A percentile compares a stretch with the other conserved stretches of the same genome.
Conservation (phyloP, 2,329 filamentous ascomycete species). For the Fusarium pseudonygamai region DNA sequence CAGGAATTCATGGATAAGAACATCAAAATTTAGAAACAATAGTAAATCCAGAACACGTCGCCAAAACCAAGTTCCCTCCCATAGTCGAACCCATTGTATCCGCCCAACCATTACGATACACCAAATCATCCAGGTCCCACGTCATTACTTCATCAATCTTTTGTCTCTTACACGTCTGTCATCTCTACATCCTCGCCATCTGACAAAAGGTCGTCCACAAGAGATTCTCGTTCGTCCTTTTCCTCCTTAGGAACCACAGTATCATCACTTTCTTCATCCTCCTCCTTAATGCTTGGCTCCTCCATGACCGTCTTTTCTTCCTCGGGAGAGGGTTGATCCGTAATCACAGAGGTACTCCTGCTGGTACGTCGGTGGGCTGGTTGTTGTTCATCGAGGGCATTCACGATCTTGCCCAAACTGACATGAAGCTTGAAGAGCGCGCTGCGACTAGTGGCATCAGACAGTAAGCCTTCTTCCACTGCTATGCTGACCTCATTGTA, state of each 20-base stretch:
- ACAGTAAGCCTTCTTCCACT: constrained; percentile 69
- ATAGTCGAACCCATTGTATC: constrained; percentile 12
- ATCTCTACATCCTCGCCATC: constrained; percentile 53
- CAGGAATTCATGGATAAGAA: neutral
- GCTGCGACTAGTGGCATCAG: constrained; percentile 70
- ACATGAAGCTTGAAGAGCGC: constrained; percentile 75
- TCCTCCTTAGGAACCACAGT: constrained; percentile 47
- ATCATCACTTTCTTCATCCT: constrained; percentile 54
- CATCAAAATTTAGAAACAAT: constrained; percentile 23
- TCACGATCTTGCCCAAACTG: constrained; percentile 73
- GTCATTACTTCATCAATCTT: constrained; percentile 36
- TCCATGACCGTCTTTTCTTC: constrained; percentile 54
- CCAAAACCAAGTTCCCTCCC: constrained; percentile 20
- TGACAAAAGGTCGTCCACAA: constrained; percentile 53
- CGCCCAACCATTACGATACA: constrained; percentile 20
- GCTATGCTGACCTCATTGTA: constrained; percentile 69
- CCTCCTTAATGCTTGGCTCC: constrained; percentile 60
- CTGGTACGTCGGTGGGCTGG: constrained; percentile 53
- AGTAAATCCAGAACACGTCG: constrained; percentile 22
- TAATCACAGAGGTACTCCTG: constrained; percentile 54
- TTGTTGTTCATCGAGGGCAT: constrained; percentile 61
- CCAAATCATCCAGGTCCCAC: constrained; percentile 31
- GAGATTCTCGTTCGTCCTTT: constrained; percentile 47
- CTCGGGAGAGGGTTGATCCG: constrained; percentile 46
- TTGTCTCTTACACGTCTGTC: constrained; percentile 37